Percentiles rank a stretch among this genome's conserved stretches.
These are phyloP conservation scores for Trichoderma arundinaceum DNA, from an alignment of 2,329 filamentous ascomycete species.

Conservation along the genomic window DNA sequence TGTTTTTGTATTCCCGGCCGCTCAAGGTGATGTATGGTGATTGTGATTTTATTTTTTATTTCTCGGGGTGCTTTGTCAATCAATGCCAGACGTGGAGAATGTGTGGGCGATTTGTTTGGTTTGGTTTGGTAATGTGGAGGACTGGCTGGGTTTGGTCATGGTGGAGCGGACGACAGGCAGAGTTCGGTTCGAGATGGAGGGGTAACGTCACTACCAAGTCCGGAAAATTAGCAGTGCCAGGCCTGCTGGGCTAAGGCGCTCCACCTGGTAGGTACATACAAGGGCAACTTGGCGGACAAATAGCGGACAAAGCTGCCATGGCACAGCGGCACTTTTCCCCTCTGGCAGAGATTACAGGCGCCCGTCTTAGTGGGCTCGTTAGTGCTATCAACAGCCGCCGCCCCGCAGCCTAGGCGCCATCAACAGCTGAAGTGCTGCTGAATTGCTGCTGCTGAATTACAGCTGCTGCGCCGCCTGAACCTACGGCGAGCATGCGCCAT, in stretches of 20 bases:
- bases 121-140: conserved; percentile 3
- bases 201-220: conserved; percentile 32
- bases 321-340: neutral
- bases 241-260: neutral
- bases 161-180: conserved; percentile 13
- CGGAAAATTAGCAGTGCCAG: conserved; percentile 26
- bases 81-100: conserved; percentile 31
- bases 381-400: no score
- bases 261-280: no score
- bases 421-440: neutral
- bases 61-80: conserved; percentile 29
- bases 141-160: conserved; percentile 18
- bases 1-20: conserved; percentile 1
- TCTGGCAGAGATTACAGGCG: neutral
- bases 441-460: neutral
- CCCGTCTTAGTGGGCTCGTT: neutral
- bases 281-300: conserved; percentile 2
- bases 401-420: no score
- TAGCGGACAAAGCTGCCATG: conserved; percentile 10
- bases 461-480: neutral
- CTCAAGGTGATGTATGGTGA: conserved; percentile 7
- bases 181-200: conserved; percentile 27
- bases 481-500: neutral
- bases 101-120: conserved; percentile 1
- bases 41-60: neutral